phyloP scores from a whole-genome alignment of 108 stramenopile genomes.

The Stephanodiscus triporus region DNA sequence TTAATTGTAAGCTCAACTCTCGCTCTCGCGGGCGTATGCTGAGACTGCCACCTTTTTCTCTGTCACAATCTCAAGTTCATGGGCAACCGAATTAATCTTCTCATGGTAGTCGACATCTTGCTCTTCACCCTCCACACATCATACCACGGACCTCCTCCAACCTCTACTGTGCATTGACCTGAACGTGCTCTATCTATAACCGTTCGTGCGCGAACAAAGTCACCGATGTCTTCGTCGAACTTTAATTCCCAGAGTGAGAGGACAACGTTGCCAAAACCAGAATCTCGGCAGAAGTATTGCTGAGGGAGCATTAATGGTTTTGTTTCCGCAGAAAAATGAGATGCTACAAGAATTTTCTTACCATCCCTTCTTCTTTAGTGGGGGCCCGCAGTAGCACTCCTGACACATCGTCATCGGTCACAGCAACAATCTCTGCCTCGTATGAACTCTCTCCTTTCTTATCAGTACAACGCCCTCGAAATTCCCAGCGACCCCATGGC shows the following conservation, averaged over 20 bases:
- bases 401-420: constrained; percentile 53
- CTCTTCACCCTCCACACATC: constrained; percentile 31
- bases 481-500: constrained; percentile 70
- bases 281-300: constrained; percentile 80
- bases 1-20: too few relatives aligned
- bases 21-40: too few relatives aligned
- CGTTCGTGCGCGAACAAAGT: constrained; percentile 53
- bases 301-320: not conserved
- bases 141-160: constrained; percentile 38
- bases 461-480: constrained; percentile 63
- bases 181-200: constrained; percentile 62
- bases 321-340: not conserved
- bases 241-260: constrained; percentile 76
- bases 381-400: constrained; percentile 83
- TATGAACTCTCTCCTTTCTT: constrained; percentile 52
- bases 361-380: constrained; percentile 83
- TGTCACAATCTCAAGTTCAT: too few relatives aligned
- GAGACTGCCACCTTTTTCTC: too few relatives aligned
- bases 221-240: constrained; percentile 52
- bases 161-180: constrained; percentile 70
- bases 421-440: constrained; percentile 69
- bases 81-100: constrained; percentile 24
- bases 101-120: constrained; percentile 27
- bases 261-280: constrained; percentile 63
- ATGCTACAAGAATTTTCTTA: constrained; percentile 8